A percentile compares a stretch with the other conserved stretches of the same genome.
phyloP scores from a whole-genome alignment of 768 basidiomycete species.

The Megacollybia marginata region DNA sequence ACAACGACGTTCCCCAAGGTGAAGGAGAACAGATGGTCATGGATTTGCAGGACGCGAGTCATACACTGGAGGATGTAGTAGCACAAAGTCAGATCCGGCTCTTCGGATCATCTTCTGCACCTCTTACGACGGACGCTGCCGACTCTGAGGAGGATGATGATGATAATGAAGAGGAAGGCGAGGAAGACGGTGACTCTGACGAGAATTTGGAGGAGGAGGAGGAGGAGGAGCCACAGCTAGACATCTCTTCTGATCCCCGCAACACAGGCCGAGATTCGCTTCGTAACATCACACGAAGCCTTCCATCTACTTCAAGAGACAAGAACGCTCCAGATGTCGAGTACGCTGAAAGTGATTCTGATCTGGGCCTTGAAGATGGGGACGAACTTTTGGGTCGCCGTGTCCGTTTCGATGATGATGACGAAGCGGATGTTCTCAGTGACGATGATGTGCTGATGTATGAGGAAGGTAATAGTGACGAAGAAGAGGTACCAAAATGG shows the following conservation, averaged over 20 bases:
- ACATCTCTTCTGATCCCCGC: constrained; percentile 14
- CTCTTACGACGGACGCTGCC: constrained; percentile 41
- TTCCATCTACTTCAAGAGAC: constrained; percentile 25
- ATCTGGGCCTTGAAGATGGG: constrained; percentile 44
- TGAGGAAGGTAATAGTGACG: constrained; percentile 27
- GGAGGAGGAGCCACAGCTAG: constrained; percentile 13
- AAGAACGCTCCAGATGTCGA: constrained; percentile 39
- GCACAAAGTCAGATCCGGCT: constrained; percentile 76
- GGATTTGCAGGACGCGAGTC: constrained; percentile 80
- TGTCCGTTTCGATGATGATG: constrained; percentile 43
- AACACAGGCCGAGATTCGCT: constrained; percentile 45
- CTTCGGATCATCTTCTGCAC: constrained; percentile 73
- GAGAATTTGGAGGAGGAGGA: constrained; percentile 26
- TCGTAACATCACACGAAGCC: constrained; percentile 36
- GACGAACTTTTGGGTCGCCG: constrained; percentile 17
- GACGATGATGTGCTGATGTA: constrained; percentile 39
- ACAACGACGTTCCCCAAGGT: constrained; percentile 63
- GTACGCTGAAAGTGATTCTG: constrained; percentile 78
- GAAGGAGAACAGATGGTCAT: constrained; percentile 99
- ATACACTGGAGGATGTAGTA: constrained; percentile 81
- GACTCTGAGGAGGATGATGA: constrained; percentile 27
- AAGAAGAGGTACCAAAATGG: constrained; percentile 58
- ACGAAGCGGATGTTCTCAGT: constrained; percentile 37
- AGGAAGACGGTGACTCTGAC: constrained; percentile 21
- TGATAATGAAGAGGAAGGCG: constrained; percentile 23